These are phyloP conservation scores for Omphalea diandra DNA, from an alignment of 441 rosid species.

Conservation along the genomic window DNA sequence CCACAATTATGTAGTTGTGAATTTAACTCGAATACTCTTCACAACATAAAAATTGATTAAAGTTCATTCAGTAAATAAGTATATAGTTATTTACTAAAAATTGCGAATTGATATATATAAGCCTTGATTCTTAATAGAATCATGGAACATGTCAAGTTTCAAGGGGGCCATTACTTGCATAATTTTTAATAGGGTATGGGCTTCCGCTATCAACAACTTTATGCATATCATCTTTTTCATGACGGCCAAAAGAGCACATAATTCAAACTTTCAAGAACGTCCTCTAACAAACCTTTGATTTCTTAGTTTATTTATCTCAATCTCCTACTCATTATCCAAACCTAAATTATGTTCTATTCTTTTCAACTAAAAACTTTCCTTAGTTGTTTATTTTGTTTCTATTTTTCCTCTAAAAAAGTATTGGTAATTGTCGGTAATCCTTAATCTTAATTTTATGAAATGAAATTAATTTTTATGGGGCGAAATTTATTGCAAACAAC, in stretches of 20 bases:
- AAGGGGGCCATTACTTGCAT: constrained; percentile 48
- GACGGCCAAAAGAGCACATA: constrained; percentile 92
- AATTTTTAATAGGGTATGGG: constrained; percentile 51
- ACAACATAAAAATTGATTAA: constrained; percentile 1
- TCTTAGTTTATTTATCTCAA: no score
- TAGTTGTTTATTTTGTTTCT: no score
- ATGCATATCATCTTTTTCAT: constrained; percentile 70
- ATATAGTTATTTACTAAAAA: neutral
- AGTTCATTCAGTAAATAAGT: constrained; percentile 8
- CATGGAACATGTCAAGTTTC: neutral
- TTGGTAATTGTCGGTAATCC: no score
- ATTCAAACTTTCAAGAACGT: constrained; percentile 25
- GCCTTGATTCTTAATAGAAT: no score
- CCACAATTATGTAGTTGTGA: neutral
- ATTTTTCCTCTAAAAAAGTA: no score
- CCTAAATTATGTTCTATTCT: no score
- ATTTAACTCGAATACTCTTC: neutral
- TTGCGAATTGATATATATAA: neutral
- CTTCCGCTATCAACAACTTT: constrained; percentile 70
- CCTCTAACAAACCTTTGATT: constrained; percentile 15
- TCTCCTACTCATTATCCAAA: no score
- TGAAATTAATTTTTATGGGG: no score
- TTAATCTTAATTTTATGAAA: no score
- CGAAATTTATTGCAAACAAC: no score
- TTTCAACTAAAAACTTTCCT: no score